Evolutionary conservation across 2,329 filamentous ascomycete species (phyloP), one percentile per base, ranked within the genome.

Genomic region (Clarireedia homoeocarpa): DNA sequence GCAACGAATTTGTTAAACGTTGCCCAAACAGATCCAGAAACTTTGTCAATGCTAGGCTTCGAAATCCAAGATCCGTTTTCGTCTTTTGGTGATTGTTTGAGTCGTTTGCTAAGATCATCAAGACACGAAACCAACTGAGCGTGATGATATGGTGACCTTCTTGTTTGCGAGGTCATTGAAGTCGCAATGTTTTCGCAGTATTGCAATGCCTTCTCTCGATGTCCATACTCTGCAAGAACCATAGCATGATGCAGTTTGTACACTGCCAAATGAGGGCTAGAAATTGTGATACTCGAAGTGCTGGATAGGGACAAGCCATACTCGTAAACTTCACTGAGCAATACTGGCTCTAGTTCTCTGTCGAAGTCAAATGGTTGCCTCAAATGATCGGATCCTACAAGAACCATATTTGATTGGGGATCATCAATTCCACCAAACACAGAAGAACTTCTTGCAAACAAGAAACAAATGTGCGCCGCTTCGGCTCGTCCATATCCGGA

Each of bases 1-100:
- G 88, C 85, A 59, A 99, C 91, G 67, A 99, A 99, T 66, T 91
- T 96, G 73, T 91, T 97, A 73, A 99, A 96, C 58, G 88, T 90
- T 61, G 85, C 91, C 81, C 90, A 91, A 69, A 97, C 83, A 36
- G 88, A 90, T 59, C 88, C 91, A 2, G 91, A 94, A 0, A 97
- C 90, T 72, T 95, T 96, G 71, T 95, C 91, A 81, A 97, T 95
- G 70, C 84, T 96, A 6, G 92, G 91, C 71, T 94, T 96, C 1
- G 90, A 87, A 52, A 99, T 94, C 89, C 92, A 96, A 2, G 91
- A 92, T 20, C 83, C 85, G 6, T 84, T 85, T 55, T 82, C 84
- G 62, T 94, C 90, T 67, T 87, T 89, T 12, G 91, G 90, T 17
- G 91, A 86, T 69, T 94, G 88, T 63, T 87, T 91, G 40, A 99